Evolutionary conservation across 768 basidiomycete genomes (phyloP).

Genomic region (Macrolepiota albuminosa): DNA sequence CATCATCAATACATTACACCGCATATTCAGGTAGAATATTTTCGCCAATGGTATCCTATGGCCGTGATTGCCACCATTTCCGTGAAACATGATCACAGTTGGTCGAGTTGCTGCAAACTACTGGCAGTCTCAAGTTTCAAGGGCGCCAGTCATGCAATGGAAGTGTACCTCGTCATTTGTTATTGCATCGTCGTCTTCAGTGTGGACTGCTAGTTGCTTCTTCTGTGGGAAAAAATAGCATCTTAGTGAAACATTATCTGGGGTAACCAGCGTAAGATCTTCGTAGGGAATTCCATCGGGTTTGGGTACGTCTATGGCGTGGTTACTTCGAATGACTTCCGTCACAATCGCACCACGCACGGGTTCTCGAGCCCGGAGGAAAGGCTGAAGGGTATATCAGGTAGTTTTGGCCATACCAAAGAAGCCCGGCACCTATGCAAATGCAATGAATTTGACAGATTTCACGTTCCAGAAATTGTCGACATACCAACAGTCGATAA

Average conservation of each 20-base stretch:
- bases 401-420: constrained; percentile 84
- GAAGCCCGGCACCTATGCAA: constrained; percentile 57
- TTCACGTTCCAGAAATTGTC: neutral
- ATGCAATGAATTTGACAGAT: neutral
- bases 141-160: neutral
- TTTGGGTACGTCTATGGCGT: constrained; percentile 54
- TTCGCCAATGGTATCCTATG: constrained; percentile 87
- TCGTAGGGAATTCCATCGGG: constrained; percentile 74
- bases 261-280: constrained; percentile 64
- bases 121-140: neutral
- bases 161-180: constrained; percentile 54
- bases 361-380: constrained; percentile 69
- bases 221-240: constrained; percentile 75
- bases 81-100: constrained; percentile 91
- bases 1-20: constrained; percentile 92
- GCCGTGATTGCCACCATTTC: constrained; percentile 82
- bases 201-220: constrained; percentile 34
- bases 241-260: constrained; percentile 67
- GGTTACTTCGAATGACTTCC: neutral
- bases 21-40: constrained; percentile 80
- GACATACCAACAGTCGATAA: constrained; percentile 51
- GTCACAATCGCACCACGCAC: constrained; percentile 31
- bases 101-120: constrained; percentile 54
- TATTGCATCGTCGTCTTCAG: constrained; percentile 32
- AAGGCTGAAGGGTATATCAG: constrained; percentile 90